A percentile compares a stretch with the other conserved stretches of the same genome.
Evolutionary conservation across 2,329 filamentous ascomycete species (phyloP).

Genomic region (Exophiala mesophila): DNA sequence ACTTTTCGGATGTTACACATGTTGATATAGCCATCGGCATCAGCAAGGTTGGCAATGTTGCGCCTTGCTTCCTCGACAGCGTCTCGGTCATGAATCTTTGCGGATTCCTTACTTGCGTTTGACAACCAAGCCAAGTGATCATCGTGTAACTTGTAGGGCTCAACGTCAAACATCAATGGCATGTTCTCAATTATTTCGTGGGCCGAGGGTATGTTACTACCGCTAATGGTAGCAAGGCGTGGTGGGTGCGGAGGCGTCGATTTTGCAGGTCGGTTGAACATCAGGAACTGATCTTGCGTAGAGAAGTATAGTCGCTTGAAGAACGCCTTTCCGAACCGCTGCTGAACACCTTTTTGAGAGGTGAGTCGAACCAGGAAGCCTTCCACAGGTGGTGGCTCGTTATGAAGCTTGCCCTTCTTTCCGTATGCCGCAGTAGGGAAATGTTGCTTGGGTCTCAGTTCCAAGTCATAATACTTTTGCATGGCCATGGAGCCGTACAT

Average conservation of each 20-base stretch:
- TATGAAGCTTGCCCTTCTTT: slow-evolving; percentile 35
- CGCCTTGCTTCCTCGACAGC: slow-evolving; percentile 56
- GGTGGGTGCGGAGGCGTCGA: slow-evolving; percentile 57
- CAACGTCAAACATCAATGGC: slow-evolving; percentile 58
- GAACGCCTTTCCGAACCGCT: slow-evolving; percentile 56
- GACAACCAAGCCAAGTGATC: slow-evolving; percentile 54
- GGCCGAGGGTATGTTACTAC: slow-evolving; percentile 48
- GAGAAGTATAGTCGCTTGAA: slow-evolving; percentile 64
- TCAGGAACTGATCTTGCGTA: slow-evolving; percentile 58
- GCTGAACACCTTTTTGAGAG: slow-evolving; percentile 56
- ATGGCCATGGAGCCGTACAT: slow-evolving; percentile 68
- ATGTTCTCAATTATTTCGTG: slow-evolving; percentile 52
- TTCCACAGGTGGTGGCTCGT: slow-evolving; percentile 60
- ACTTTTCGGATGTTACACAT: slow-evolving; percentile 54
- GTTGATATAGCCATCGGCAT: slow-evolving; percentile 62
- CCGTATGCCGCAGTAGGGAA: slow-evolving; percentile 51
- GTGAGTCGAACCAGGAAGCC: slow-evolving; percentile 63
- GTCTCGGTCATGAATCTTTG: slow-evolving; percentile 52
- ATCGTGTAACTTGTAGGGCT: slow-evolving; percentile 55
- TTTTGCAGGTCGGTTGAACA: slow-evolving; percentile 58
- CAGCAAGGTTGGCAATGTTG: slow-evolving; percentile 53
- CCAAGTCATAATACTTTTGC: slow-evolving; percentile 61
- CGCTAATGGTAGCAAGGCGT: slow-evolving; percentile 42
- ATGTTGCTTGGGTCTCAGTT: slow-evolving; percentile 60
- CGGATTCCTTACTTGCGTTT: slow-evolving; percentile 41